Base-by-base conservation (phyloP, 805 yeast genomes). In the Ogataea wickerhamii region DNA sequence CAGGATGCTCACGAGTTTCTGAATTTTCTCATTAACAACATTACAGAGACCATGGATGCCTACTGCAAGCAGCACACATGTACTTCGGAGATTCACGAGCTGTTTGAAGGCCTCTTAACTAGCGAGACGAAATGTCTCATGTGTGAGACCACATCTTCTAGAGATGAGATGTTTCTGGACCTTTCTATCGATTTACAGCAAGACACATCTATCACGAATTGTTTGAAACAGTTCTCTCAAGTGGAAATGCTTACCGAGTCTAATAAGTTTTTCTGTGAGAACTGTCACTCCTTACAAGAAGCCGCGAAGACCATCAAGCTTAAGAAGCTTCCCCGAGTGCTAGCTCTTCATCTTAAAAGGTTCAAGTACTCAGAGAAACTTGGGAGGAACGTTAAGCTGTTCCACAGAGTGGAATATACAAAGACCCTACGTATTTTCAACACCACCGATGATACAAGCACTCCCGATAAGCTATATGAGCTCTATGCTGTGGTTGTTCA, bases 1-100 rank as follows among this genome's bases (percentile, higher is more conserved):
- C 98, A 93, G 58, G 98, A 93, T 67, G 97, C 98, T 4, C 98
- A 93, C 62, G 98, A 93, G 63, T 93, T 93, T 61, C 72, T 89
- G 56, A 91, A 89, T 58, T 89, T 85, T 55, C 59, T 89, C 49
- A 67, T 93, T 37, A 93, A 93, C 60, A 75, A 67, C 48, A 68
- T 70, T 14, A 65, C 74, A 11, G 88, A 85, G 45, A 71, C 83
- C 13, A 62, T 71, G 19, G 73, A 69, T 31, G 40, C 20, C 8
- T 59, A 61, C 41, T 43, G 44, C 24, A 51, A 50, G 13, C 43
- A 42, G 13, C 36, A 36, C 3, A 29, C 35, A 11, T 29, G 26
- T 4, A 35, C 34, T 12, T 35, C 49, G 4, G 32, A 37, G n/a
- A 36, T 91, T 38, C 82, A 78, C 33, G 74, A 77, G 21, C 65